Conservation (phyloP, 768 basidiomycete genomes). For the Phylloporus scabripes region DNA sequence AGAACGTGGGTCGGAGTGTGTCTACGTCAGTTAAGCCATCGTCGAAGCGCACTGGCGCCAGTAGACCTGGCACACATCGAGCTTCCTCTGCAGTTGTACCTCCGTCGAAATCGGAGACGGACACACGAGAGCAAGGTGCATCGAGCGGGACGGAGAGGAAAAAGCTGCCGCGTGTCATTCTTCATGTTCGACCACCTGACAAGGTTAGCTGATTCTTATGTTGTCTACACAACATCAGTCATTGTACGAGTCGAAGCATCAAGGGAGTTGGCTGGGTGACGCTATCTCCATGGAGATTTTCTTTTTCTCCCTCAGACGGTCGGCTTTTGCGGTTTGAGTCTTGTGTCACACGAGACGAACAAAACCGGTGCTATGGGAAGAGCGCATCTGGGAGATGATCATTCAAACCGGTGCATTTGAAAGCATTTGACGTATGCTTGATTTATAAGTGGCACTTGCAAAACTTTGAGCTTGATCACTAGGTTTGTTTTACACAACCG, state of each 20-base stretch:
- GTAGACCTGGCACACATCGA: background rate
- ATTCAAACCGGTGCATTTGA: too few species aligned
- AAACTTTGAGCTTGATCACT: too few species aligned
- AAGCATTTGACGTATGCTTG: too few species aligned
- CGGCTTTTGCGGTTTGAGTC: too few species aligned
- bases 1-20: conserved; percentile 1
- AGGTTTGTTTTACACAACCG: too few species aligned
- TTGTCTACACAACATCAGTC: background rate
- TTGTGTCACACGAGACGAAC: too few species aligned
- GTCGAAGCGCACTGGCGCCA: background rate
- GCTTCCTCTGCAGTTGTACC: background rate
- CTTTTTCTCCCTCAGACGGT: too few species aligned
- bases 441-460: too few species aligned
- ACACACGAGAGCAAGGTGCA: background rate
- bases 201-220: background rate
- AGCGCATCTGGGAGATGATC: too few species aligned
- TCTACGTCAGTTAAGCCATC: conserved; percentile 1
- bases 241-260: background rate
- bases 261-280: too few species aligned
- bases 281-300: too few species aligned
- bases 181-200: conserved; percentile 46
- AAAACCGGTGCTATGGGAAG: too few species aligned
- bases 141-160: conserved; percentile 33
- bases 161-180: conserved; percentile 50
- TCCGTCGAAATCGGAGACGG: background rate